These are phyloP conservation scores for Fonsecaea nubica DNA, from an alignment of 2,329 filamentous ascomycete genomes.

Conservation along the genomic window DNA sequence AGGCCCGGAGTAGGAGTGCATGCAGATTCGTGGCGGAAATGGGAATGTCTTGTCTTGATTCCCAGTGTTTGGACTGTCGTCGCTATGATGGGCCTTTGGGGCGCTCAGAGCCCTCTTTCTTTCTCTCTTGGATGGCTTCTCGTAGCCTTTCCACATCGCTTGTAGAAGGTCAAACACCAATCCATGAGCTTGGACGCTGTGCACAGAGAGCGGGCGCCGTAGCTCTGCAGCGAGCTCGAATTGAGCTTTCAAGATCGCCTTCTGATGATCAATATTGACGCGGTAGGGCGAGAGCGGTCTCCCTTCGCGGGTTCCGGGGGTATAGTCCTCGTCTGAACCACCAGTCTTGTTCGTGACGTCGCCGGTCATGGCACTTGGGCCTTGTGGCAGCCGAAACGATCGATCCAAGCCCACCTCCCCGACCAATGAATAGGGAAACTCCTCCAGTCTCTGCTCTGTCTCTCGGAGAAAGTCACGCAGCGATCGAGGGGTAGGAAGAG, in stretches of 20 bases:
- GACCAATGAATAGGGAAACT: slow-evolving; percentile 62
- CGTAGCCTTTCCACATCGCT: slow-evolving; percentile 64
- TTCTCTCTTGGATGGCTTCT: slow-evolving; percentile 61
- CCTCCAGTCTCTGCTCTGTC: slow-evolving; percentile 56
- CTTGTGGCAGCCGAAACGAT: slow-evolving; percentile 65
- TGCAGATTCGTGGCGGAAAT: slow-evolving; percentile 86
- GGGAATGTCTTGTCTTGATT: slow-evolving; percentile 56
- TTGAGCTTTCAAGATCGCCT: slow-evolving; percentile 62
- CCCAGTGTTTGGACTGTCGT: slow-evolving; percentile 38
- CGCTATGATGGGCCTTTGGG: slow-evolving; percentile 43
- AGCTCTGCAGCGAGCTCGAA: slow-evolving; percentile 65
- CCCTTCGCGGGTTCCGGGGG: slow-evolving; percentile 67
- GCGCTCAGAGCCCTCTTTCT: slow-evolving; percentile 46
- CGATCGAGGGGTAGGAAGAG: slow-evolving; percentile 61
- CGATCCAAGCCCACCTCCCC: slow-evolving; percentile 70
- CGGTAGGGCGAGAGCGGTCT: slow-evolving; percentile 63
- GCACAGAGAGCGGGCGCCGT: slow-evolving; percentile 64
- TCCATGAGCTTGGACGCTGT: slow-evolving; percentile 69
- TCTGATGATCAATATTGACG: slow-evolving; percentile 65
- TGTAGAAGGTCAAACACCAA: slow-evolving; percentile 62
- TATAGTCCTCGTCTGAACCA: slow-evolving; percentile 51
- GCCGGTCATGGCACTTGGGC: slow-evolving; percentile 48
- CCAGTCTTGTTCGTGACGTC: slow-evolving; percentile 46
- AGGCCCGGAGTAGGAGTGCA: slow-evolving; percentile 90
- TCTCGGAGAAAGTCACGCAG: slow-evolving; percentile 60